These are phyloP conservation scores for Amylostereum areolatum DNA, from an alignment of 1,284 basidiomycete genomes.

Conservation along the genomic window DNA sequence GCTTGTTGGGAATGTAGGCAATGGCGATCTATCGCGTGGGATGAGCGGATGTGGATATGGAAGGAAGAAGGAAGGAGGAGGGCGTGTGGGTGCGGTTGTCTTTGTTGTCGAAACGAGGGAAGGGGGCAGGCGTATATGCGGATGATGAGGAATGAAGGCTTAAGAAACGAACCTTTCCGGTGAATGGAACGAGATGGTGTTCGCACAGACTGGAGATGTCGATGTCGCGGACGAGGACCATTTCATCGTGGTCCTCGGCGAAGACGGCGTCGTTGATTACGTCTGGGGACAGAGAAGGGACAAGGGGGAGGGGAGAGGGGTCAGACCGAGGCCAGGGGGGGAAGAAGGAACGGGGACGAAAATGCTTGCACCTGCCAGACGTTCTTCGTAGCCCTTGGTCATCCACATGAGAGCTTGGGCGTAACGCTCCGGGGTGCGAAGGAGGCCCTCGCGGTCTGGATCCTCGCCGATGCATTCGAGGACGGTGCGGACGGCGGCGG, in stretches of 20 bases:
- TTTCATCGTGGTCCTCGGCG: conserved; percentile 98
- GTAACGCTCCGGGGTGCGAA: conserved; percentile 91
- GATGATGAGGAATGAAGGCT: background rate
- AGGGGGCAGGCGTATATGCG: conserved; percentile 9
- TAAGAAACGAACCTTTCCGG: conserved; percentile 74
- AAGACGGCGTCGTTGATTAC: conserved; percentile 99
- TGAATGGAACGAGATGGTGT: conserved; percentile 98
- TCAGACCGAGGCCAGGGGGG: conserved; percentile 2
- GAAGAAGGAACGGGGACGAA: conserved; percentile 5
- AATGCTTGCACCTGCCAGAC: conserved; percentile 62
- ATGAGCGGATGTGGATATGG: background rate
- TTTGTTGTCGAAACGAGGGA: conserved; percentile 3
- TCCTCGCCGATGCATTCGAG: conserved; percentile 99
- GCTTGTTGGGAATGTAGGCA: conserved; percentile 94
- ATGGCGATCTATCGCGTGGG: conserved; percentile 46
- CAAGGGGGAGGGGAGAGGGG: conserved; percentile 1
- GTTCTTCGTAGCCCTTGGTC: conserved; percentile 98
- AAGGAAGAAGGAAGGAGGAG: background rate
- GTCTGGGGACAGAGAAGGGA: conserved; percentile 43
- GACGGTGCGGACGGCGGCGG: conserved; percentile 84
- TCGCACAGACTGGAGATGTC: conserved; percentile 97
- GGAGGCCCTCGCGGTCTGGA: conserved; percentile 88
- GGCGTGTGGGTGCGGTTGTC: too few relatives aligned
- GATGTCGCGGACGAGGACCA: conserved; percentile 98
- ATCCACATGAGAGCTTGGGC: conserved; percentile 98